Conservation (phyloP, 495 filamentous ascomycete species). For the Bryoglossum gracile region DNA sequence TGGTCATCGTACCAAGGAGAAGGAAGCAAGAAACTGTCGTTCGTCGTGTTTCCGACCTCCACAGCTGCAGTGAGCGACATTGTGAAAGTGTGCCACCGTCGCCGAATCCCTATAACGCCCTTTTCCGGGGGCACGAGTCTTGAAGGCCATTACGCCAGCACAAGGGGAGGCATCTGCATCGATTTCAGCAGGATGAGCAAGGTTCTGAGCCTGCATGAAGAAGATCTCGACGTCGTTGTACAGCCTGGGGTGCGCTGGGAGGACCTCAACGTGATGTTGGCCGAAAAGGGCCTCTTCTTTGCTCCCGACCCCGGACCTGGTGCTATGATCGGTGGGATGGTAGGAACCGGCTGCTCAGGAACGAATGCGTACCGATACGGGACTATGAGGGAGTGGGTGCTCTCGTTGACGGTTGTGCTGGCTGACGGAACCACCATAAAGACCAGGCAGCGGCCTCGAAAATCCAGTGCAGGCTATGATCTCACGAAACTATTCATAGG, state of each 20-base stretch:
- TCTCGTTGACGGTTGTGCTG: conserved; percentile 80
- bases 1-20: neutral
- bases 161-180: conserved; percentile 62
- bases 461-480: conserved; percentile 80
- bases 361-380: conserved; percentile 90
- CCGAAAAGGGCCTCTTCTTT: conserved; percentile 61
- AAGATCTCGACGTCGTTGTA: conserved; percentile 73
- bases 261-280: conserved; percentile 60
- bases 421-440: conserved; percentile 87
- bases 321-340: conserved; percentile 88
- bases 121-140: conserved; percentile 69
- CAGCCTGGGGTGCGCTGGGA: conserved; percentile 78
- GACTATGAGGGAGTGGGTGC: conserved; percentile 92
- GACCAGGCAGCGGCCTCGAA: conserved; percentile 65
- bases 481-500: conserved; percentile 79
- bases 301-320: conserved; percentile 74
- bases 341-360: conserved; percentile 83
- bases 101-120: conserved; percentile 62
- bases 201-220: conserved; percentile 58
- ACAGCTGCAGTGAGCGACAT: conserved; percentile 63
- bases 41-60: conserved; percentile 50
- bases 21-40: neutral
- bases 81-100: conserved; percentile 63
- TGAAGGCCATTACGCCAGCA: conserved; percentile 69
- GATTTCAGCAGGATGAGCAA: conserved; percentile 71